Percentiles rank a stretch among this genome's conserved stretches.
These are phyloP conservation scores for Leccinum subgranulosum DNA, from an alignment of 768 basidiomycete species.

Conservation along the genomic window DNA sequence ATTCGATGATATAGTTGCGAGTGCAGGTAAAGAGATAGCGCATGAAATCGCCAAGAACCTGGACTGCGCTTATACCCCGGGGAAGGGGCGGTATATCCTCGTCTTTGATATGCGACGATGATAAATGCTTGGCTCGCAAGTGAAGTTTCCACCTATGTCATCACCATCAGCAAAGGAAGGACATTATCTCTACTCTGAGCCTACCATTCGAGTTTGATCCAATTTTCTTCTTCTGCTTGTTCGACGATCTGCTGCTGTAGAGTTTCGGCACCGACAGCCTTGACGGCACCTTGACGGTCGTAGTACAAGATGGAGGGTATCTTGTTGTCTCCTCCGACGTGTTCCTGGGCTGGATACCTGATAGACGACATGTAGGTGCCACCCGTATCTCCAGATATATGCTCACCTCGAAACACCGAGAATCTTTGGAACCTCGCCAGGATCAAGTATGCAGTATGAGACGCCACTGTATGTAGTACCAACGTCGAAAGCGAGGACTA, in stretches of 20 bases:
- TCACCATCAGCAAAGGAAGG: neutral
- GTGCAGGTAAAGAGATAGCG: constrained; percentile 24
- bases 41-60: constrained; percentile 28
- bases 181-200: neutral
- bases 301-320: constrained; percentile 50
- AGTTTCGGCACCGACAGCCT: constrained; percentile 45
- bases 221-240: constrained; percentile 35
- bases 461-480: constrained; percentile 32
- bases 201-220: constrained; percentile 42
- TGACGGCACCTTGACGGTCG: constrained; percentile 35
- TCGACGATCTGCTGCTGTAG: constrained; percentile 33
- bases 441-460: constrained; percentile 35
- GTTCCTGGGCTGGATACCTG: constrained; percentile 48
- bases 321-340: constrained; percentile 43
- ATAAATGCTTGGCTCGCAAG: constrained; percentile 29
- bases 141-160: constrained; percentile 33
- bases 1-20: constrained; percentile 19
- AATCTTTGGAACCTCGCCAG: constrained; percentile 32
- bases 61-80: constrained; percentile 13
- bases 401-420: constrained; percentile 25
- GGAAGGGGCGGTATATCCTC: constrained; percentile 27
- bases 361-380: neutral
- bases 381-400: neutral
- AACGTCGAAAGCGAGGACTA: constrained; percentile 38
- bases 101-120: constrained; percentile 21